Conservation (phyloP, 2,329 filamentous ascomycete species). For the Teratosphaeriaceae sp. region DNA sequence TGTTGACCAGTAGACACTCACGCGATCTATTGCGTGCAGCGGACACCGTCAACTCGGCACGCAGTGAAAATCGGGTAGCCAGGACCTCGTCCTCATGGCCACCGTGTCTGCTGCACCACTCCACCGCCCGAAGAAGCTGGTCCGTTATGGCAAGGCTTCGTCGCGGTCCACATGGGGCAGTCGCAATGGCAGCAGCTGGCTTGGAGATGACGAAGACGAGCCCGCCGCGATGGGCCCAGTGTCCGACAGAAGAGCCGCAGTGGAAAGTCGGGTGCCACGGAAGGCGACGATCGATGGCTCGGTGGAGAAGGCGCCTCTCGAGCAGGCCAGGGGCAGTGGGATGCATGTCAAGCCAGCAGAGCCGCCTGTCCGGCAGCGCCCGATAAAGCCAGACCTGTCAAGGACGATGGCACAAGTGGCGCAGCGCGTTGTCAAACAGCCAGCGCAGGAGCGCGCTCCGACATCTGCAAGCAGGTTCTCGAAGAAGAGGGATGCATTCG, state of each 20-base stretch:
- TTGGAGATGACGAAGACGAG: conserved; percentile 10
- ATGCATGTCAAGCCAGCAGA: no score
- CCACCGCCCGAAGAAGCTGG: conserved; percentile 12
- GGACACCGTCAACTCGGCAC: no score
- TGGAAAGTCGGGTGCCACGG: conserved; percentile 6
- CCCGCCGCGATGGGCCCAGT: background rate
- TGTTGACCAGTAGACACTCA: no score
- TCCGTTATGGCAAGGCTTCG: conserved; percentile 11
- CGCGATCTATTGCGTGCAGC: no score
- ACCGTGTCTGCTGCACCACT: conserved; percentile 1
- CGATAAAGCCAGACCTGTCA: no score
- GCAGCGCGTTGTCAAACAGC: no score
- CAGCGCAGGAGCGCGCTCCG: conserved; percentile 1
- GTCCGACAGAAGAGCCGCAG: background rate
- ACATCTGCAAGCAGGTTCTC: conserved; percentile 10
- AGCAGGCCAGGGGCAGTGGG: no score
- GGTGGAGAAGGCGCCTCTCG: no score
- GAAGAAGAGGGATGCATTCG: conserved; percentile 31
- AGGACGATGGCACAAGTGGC: no score
- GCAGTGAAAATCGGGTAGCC: background rate
- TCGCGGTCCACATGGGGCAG: conserved; percentile 7
- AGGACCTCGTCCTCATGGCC: conserved; percentile 4
- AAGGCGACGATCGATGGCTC: no score
- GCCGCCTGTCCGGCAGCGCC: no score
- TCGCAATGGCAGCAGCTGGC: conserved; percentile 5